A percentile compares a stretch with the other conserved stretches of the same genome.
Evolutionary conservation across 371 early-diverging fungal species (phyloP).

Genomic region (Mucor plumbeus): DNA sequence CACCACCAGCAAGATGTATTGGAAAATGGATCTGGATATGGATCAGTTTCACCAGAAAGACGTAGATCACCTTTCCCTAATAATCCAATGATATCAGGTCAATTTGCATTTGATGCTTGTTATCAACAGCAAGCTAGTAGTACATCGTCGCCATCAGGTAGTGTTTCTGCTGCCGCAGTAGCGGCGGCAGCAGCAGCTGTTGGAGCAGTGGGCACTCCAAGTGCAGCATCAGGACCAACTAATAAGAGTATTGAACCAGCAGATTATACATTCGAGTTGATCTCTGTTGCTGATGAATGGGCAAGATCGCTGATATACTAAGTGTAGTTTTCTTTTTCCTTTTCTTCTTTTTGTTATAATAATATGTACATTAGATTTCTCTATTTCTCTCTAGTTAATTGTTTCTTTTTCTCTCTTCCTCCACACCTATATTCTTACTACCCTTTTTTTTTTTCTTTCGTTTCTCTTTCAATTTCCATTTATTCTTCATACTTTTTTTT

Average conservation of each 20-base stretch:
- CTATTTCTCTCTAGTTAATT: background rate
- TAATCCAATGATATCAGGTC: constrained; percentile 24
- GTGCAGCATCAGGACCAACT: constrained; percentile 19
- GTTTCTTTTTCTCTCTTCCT: background rate
- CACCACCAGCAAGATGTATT: background rate
- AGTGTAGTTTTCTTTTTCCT: background rate
- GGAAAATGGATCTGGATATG: constrained; percentile 21
- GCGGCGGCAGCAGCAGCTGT: constrained; percentile 40
- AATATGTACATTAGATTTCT: constrained; percentile 6
- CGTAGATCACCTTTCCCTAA: constrained; percentile 20
- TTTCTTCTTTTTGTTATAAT: constrained; percentile 4
- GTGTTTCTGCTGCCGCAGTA: constrained; percentile 33
- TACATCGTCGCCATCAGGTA: constrained; percentile 28
- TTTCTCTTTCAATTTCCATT: background rate
- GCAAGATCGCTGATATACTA: constrained; percentile 51
- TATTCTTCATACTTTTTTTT: background rate
- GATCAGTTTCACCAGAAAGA: constrained; percentile 26
- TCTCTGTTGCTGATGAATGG: constrained; percentile 61
- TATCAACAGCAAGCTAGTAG: constrained; percentile 22
- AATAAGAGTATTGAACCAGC: constrained; percentile 51
- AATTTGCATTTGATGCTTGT: constrained; percentile 22
- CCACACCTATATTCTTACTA: background rate
- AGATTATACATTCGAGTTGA: constrained; percentile 56
- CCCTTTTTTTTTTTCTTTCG: background rate
- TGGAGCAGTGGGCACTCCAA: constrained; percentile 41